A percentile compares a stretch with the other conserved stretches of the same genome.
Conservation (phyloP, 2,329 filamentous ascomycete genomes). For the Fusarium tjaetaba region DNA sequence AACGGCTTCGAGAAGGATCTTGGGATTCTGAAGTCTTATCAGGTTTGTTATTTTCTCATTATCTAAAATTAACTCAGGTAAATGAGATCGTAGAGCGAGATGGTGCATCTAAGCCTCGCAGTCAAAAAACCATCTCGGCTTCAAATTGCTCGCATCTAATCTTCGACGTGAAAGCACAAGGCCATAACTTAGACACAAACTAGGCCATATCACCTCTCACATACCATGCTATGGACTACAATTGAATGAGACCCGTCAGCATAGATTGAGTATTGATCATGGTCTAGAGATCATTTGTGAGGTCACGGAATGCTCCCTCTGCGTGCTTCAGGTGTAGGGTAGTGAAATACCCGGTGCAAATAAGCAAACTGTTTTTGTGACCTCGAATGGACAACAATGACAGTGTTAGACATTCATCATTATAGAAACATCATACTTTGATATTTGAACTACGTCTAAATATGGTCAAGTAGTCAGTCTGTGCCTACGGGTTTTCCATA, state of each 20-base stretch:
- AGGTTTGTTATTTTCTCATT: background rate
- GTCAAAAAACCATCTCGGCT: background rate
- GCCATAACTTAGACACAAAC: fast-evolving
- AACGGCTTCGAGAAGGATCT: background rate
- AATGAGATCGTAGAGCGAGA: background rate
- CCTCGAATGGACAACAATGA: background rate
- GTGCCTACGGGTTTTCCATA: background rate
- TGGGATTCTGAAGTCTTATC: background rate
- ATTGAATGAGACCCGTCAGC: background rate
- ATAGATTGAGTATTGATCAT: background rate
- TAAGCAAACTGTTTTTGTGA: no score
- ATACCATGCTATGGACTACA: fast-evolving
- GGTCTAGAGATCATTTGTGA: background rate
- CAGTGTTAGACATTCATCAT: background rate
- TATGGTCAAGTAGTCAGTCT: background rate
- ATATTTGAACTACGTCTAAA: fast-evolving
- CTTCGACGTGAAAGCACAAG: background rate
- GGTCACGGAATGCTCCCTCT: fast-evolving
- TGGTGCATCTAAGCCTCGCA: fast-evolving
- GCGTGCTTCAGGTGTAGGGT: background rate
- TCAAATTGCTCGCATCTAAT: background rate
- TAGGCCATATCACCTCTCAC: background rate
- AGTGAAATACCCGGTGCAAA: no score
- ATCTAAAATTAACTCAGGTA: no score
- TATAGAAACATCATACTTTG: fast-evolving